phyloP scores from a whole-genome alignment of 163 green algal genomes.

The Smithsoniella earleae region DNA sequence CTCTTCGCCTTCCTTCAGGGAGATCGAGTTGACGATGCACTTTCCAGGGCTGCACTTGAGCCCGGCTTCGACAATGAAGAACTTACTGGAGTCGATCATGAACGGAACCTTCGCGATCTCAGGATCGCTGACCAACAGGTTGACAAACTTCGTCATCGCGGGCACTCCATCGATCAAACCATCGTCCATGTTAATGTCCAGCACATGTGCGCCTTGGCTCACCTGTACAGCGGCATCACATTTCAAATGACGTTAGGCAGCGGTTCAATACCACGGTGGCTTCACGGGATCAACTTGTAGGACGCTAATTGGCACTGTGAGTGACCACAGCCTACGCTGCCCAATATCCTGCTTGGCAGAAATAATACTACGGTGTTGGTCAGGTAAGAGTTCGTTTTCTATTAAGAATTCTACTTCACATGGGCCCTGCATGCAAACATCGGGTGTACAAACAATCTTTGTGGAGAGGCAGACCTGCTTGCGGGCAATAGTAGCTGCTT shows the following conservation, averaged over 20 bases:
- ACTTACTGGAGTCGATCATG: slow-evolving; percentile 86
- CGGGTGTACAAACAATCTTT: slow-evolving; percentile 12
- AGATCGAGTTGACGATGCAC: slow-evolving; percentile 84
- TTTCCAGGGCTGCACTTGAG: slow-evolving; percentile 82
- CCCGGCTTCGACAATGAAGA: slow-evolving; percentile 77
- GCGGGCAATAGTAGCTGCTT: slow-evolving; percentile 79
- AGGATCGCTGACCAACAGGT: slow-evolving; percentile 75
- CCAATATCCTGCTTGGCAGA: no score
- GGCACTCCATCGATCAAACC: slow-evolving; percentile 68
- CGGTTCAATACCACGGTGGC: no score
- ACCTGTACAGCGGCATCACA: slow-evolving; percentile 56
- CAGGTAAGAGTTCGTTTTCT: no score
- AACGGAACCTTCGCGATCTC: slow-evolving; percentile 66
- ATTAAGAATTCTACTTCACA: no score
- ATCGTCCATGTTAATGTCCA: slow-evolving; percentile 88
- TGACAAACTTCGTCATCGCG: slow-evolving; percentile 79
- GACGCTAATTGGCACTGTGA: no score
- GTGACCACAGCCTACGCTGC: no score
- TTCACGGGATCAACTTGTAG: no score
- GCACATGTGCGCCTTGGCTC: slow-evolving; percentile 58
- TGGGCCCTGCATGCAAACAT: neutral
- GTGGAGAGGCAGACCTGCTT: slow-evolving; percentile 61
- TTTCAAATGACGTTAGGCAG: no score
- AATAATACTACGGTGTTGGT: no score
- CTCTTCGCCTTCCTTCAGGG: slow-evolving; percentile 75